Percentiles rank a stretch among this genome's conserved stretches.
phyloP scores from a whole-genome alignment of 768 basidiomycete genomes.

The Pisolithus tinctorius region DNA sequence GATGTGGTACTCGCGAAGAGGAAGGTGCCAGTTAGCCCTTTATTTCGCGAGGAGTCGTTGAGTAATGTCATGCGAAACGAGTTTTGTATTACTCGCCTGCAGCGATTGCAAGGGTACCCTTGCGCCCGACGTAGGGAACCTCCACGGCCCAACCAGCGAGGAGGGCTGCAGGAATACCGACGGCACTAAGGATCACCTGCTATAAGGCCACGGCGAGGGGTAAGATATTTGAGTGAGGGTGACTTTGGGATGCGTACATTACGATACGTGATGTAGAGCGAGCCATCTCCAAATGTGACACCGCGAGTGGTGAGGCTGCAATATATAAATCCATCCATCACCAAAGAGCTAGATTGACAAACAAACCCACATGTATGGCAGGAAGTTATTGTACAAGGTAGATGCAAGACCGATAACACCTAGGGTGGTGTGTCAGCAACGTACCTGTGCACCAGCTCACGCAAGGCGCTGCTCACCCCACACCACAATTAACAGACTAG shows the following conservation, averaged over 20 bases:
- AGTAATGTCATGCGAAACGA: slow-evolving; percentile 27
- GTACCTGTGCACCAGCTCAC: not conserved
- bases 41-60: slow-evolving; percentile 40
- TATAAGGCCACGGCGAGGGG: slow-evolving; percentile 16
- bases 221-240: not conserved
- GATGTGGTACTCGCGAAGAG: slow-evolving; percentile 73
- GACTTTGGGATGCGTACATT: slow-evolving; percentile 36
- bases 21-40: slow-evolving; percentile 69
- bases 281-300: slow-evolving; percentile 62
- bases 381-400: slow-evolving; percentile 54
- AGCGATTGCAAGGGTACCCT: slow-evolving; percentile 58
- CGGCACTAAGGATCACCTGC: slow-evolving; percentile 64
- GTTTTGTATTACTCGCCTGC: slow-evolving; percentile 41
- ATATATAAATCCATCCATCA: not conserved
- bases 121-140: slow-evolving; percentile 53
- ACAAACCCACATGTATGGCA: slow-evolving; percentile 43
- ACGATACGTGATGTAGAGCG: slow-evolving; percentile 64
- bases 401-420: slow-evolving; percentile 71
- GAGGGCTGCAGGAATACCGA: slow-evolving; percentile 67
- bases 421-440: slow-evolving; percentile 17
- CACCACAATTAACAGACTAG: slow-evolving; percentile 46
- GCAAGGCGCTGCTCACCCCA: slow-evolving; percentile 31
- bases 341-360: not conserved
- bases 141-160: slow-evolving; percentile 70
- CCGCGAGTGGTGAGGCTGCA: slow-evolving; percentile 56